A percentile compares a stretch with the other conserved stretches of the same genome.
Conservation (phyloP, 208 protist species). For the Leishmania arabica region DNA sequence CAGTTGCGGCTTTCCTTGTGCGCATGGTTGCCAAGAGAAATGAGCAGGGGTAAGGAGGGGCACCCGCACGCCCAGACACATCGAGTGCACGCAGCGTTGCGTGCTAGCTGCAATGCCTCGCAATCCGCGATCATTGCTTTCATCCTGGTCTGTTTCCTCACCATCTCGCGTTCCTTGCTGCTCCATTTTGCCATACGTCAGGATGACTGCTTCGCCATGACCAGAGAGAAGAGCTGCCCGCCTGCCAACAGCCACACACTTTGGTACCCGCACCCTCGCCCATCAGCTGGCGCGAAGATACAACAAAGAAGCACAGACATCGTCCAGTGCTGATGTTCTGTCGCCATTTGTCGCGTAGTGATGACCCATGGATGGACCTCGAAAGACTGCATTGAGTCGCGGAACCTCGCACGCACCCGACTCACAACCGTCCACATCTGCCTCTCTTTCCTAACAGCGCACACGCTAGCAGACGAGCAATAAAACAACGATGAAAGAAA, state of each 20-base stretch:
- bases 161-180: background rate
- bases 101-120: background rate
- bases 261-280: background rate
- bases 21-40: background rate
- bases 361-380: background rate
- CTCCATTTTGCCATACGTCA: background rate
- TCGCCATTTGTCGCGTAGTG: background rate
- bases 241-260: background rate
- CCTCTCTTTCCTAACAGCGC: background rate
- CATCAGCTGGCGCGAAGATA: background rate
- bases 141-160: background rate
- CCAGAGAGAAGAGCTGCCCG: background rate
- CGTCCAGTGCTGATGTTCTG: background rate
- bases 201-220: background rate
- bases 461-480: background rate
- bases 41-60: background rate
- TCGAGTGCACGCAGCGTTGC: background rate
- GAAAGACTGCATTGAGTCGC: background rate
- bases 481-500: slow-evolving; percentile 5
- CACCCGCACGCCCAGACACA: background rate
- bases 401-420: background rate
- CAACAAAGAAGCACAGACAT: slow-evolving; percentile 2
- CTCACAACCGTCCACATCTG: background rate
- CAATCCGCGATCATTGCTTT: background rate
- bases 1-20: background rate